Percentiles rank a stretch among this genome's conserved stretches.
phyloP scores from a whole-genome alignment of 1,284 basidiomycete genomes.

The Trametes pubescens region DNA sequence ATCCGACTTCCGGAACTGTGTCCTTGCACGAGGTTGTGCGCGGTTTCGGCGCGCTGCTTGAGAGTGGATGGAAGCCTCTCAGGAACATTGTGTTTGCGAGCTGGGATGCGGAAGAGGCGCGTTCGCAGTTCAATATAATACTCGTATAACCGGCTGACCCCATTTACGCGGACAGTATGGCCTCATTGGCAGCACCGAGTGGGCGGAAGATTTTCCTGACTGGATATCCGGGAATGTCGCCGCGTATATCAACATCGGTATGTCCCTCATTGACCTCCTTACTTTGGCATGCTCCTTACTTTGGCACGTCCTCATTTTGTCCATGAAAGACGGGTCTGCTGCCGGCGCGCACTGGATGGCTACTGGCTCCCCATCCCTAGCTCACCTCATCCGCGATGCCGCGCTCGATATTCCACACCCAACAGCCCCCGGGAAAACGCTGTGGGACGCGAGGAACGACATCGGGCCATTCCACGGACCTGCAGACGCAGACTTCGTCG shows the following conservation, averaged over 20 bases:
- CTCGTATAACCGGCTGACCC: neutral
- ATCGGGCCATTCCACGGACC: conserved; percentile 58
- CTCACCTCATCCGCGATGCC: conserved; percentile 71
- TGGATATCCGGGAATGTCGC: conserved; percentile 84
- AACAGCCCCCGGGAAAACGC: conserved; percentile 55
- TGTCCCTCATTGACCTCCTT: neutral
- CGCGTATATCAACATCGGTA: conserved; percentile 81
- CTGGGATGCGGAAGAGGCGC: conserved; percentile 93
- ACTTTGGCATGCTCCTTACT: neutral
- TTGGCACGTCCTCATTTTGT: neutral
- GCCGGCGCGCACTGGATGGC: conserved; percentile 70
- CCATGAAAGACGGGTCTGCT: conserved; percentile 65
- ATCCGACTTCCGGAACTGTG: conserved; percentile 90
- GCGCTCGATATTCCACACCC: conserved; percentile 78
- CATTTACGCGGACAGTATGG: conserved; percentile 64
- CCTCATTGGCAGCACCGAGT: conserved; percentile 88
- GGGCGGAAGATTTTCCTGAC: conserved; percentile 87
- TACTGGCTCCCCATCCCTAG: conserved; percentile 77
- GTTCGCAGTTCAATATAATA: conserved; percentile 9
- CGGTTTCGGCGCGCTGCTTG: conserved; percentile 78
- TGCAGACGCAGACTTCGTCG: conserved; percentile 42
- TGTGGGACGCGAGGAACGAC: conserved; percentile 74
- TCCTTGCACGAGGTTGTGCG: conserved; percentile 84
- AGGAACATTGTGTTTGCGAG: conserved; percentile 88
- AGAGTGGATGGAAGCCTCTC: conserved; percentile 87